These are phyloP conservation scores for Microsporum canis DNA, from an alignment of 2,329 filamentous ascomycete genomes.

Conservation along the genomic window DNA sequence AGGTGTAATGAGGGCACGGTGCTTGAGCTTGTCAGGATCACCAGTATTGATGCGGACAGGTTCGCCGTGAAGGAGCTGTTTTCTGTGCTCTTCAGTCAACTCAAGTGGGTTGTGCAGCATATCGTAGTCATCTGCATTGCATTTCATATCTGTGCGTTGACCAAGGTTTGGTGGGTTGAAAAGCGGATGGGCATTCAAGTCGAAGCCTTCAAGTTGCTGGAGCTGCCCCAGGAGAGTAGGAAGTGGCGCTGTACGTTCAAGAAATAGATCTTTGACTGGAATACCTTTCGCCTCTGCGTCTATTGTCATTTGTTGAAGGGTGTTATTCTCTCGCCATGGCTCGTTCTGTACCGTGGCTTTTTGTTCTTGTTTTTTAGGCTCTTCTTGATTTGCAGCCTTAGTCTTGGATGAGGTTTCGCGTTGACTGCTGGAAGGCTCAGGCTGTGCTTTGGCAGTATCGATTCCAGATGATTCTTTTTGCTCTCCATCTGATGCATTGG, in stretches of 20 bases:
- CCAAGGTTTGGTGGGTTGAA: conserved; percentile 33
- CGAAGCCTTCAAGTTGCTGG: conserved; percentile 27
- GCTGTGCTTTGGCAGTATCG: conserved; percentile 1
- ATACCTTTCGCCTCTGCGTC: conserved; percentile 27
- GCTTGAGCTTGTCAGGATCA: conserved; percentile 28
- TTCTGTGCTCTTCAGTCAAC: conserved; percentile 34
- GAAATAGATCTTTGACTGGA: conserved; percentile 31
- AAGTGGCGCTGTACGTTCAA: conserved; percentile 30
- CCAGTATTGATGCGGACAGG: conserved; percentile 28
- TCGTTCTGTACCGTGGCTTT: conserved; percentile 18
- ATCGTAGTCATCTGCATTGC: conserved; percentile 30
- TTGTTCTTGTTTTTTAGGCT: conserved; percentile 6
- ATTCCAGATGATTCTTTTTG: conserved; percentile 5
- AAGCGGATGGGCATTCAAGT: conserved; percentile 29
- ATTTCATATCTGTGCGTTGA: conserved; percentile 35
- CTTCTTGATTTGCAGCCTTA: conserved; percentile 18
- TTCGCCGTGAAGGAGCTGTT: conserved; percentile 31
- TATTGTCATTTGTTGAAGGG: conserved; percentile 29
- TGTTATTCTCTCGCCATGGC: conserved; percentile 31
- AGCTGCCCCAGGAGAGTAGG: conserved; percentile 30
- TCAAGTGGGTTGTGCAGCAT: conserved; percentile 29
- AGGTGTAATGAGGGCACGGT: conserved; percentile 36
- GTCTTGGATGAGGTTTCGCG: neutral
- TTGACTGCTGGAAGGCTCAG: neutral
- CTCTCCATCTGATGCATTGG: conserved; percentile 7